Base-by-base conservation (phyloP, 805 yeast species). In the Spathaspora gorwiae region DNA sequence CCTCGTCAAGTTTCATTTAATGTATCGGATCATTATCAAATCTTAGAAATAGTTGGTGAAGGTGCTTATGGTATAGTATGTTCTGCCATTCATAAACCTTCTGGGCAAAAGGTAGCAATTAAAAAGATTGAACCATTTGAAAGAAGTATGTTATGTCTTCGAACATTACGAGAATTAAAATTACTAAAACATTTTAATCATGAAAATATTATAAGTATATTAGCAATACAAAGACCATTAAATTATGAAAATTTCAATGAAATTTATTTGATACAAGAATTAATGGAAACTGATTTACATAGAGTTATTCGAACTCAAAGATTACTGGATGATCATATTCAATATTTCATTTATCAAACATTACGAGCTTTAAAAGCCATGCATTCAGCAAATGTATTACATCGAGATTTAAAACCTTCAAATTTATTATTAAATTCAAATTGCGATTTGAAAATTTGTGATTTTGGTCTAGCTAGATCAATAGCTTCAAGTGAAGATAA, bases 61-160 rank as follows among this genome's bases (percentile, higher is more conserved):
- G 98, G 98, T 14, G 97, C 98, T 0, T 92, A 92, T 60, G 98
- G 98, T 6, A 81, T 90, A 10, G 98, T 92, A 9, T 83, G 97
- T 63, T 80, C 92, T 9, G 97, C 97, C 0, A 66, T 83, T 9
- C 96, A 92, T 65, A 79, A 80, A 57, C 96, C 96, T 6, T 79
- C 94, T 1, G 84, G 84, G 44, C 90, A 85, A 54, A 81, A 81
- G 51, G 97, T 92, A n/a, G 98, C 98, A 35, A 90, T 92, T 58
- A 92, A 92, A 65, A 92, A 90, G 67, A 89, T 92, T 52, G 86
- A 85, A 59, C 97, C 97, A 10, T 92, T 92, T 60, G 95, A 85
- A 55, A 78, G 95, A 50, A 78, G 92, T 40, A 80, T 92, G 82
- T 85, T 90, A 57, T 89, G 96, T 56, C 71, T 92, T 48, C 74